Evolutionary conservation across 345 rosid species (phyloP).

Genomic region (Combretum micranthum): DNA sequence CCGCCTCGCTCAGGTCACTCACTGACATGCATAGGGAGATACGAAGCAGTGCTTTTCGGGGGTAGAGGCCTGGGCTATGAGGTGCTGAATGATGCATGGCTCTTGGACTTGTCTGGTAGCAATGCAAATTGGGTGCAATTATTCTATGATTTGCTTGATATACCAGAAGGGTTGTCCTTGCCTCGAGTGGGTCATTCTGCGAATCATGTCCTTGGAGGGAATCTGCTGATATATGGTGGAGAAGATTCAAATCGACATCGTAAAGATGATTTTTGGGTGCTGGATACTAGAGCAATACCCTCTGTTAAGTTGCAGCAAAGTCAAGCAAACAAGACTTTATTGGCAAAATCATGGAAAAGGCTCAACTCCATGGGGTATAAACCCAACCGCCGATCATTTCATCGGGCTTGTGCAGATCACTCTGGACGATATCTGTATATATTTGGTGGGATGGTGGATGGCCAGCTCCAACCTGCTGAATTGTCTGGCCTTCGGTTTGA

Average conservation of each 20-base stretch:
- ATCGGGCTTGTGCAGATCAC: slow-evolving; percentile 64
- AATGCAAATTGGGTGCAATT: slow-evolving; percentile 57
- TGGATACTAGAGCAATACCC: slow-evolving; percentile 48
- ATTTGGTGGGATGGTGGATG: slow-evolving; percentile 93
- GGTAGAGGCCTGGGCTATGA: slow-evolving; percentile 88
- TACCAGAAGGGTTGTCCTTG: slow-evolving; percentile 50
- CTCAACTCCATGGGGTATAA: slow-evolving; percentile 43
- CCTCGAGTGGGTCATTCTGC: slow-evolving; percentile 98
- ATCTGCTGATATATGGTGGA: slow-evolving; percentile 77
- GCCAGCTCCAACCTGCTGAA: slow-evolving; percentile 44
- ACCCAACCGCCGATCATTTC: slow-evolving; percentile 68
- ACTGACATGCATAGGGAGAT: slow-evolving; percentile 55
- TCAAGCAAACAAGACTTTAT: slow-evolving; percentile 13
- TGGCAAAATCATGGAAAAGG: slow-evolving; percentile 52
- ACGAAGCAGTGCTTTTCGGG: slow-evolving; percentile 61
- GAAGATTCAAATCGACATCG: slow-evolving; percentile 78
- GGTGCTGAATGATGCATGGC: slow-evolving; percentile 82
- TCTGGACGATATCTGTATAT: slow-evolving; percentile 62
- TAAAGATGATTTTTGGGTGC: slow-evolving; percentile 84
- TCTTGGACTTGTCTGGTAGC: slow-evolving; percentile 42
- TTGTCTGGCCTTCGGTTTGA: slow-evolving; percentile 57
- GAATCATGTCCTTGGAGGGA: slow-evolving; percentile 58
- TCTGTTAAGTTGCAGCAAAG: slow-evolving; percentile 30
- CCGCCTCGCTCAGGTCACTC: slow-evolving; percentile 95
- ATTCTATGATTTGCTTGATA: slow-evolving; percentile 39